Evolutionary conservation across 371 early-diverging fungal species (phyloP), one percentile per base, ranked within the genome.

Genomic region (Cokeromyces recurvatus): DNA sequence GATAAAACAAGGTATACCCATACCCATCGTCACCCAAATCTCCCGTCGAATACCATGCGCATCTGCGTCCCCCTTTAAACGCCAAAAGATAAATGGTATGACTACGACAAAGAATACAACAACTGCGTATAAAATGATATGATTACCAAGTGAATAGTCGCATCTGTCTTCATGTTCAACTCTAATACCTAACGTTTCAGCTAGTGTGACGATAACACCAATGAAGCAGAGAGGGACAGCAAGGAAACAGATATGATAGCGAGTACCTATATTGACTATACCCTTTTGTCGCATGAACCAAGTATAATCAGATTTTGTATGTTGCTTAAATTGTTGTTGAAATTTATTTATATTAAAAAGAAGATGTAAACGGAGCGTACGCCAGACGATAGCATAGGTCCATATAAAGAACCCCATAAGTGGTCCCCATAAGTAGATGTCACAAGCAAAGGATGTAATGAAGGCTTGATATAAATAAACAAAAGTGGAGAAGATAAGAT

Each of bases 11-110:
- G 59, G 59, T 4, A 59, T 19, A 20, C 66, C 59, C 1, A 61
- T 43, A 6, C 19, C 46, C 14, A 58, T 27, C 1, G 58, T 53
- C 1, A 57, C 32, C 34, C 63, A 40, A 16, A 72, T 48, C 38
- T 72, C 72, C 23, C 46, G 51, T 11, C 68, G 55, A n/a, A 72
- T 58, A 21, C 66, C 66, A 25, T 72, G 64, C 1, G 58, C 56
- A 48, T 72, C 72, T 17, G 47, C 40, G 27, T 48, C 51, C 1
- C 43, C 14, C 1, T 62, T 57, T 4, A 64, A 17, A 6, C 45
- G 27, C 64, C 66, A 68, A 5, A 59, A 5, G 12, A 60, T 51
- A 25, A 48, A 55, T 2, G 55, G 55, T 9, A 55, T 29, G 15
- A 48, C 16, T 2, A 43, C 10, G 1, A 34, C 4, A 34, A 55